A percentile compares a stretch with the other conserved stretches of the same genome.
Conservation (phyloP, 768 basidiomycete genomes). For the Boletus coccyginus region DNA sequence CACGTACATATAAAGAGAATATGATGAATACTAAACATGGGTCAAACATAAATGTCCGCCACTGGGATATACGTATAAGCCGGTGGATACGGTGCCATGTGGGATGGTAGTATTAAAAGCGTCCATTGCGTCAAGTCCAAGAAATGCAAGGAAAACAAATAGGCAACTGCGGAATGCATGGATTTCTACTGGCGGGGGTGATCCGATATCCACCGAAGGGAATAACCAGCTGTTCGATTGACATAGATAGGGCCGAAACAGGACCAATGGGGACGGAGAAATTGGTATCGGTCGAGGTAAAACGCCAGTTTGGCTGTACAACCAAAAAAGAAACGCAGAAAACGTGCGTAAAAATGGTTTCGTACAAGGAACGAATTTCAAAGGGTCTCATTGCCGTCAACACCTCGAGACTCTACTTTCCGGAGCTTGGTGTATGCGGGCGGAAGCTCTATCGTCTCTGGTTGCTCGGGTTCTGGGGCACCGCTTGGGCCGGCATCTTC, state of each 20-base stretch:
- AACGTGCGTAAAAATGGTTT: background rate
- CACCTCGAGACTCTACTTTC: constrained; percentile 6
- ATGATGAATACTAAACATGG: background rate
- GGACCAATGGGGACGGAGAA: background rate
- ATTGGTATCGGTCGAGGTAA: constrained; percentile 1
- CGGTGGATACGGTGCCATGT: background rate
- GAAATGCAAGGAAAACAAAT: background rate
- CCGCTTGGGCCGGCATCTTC: constrained; percentile 66
- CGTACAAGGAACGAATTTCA: background rate
- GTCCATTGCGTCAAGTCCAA: constrained; percentile 10
- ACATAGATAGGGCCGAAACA: background rate
- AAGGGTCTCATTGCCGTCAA: background rate
- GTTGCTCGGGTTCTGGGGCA: constrained; percentile 37
- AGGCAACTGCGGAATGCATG: background rate
- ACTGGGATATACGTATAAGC: background rate
- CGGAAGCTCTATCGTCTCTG: constrained; percentile 79
- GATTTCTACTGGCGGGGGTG: background rate
- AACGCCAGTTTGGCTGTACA: background rate
- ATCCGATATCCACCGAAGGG: constrained; percentile 1
- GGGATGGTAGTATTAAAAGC: background rate
- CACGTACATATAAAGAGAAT: background rate
- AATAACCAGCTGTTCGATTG: background rate
- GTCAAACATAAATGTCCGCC: background rate
- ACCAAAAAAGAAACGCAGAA: background rate
- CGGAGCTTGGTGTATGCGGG: constrained; percentile 75